Evolutionary conservation across 2,329 filamentous ascomycete species (phyloP).

Genomic region (Claviceps africana): DNA sequence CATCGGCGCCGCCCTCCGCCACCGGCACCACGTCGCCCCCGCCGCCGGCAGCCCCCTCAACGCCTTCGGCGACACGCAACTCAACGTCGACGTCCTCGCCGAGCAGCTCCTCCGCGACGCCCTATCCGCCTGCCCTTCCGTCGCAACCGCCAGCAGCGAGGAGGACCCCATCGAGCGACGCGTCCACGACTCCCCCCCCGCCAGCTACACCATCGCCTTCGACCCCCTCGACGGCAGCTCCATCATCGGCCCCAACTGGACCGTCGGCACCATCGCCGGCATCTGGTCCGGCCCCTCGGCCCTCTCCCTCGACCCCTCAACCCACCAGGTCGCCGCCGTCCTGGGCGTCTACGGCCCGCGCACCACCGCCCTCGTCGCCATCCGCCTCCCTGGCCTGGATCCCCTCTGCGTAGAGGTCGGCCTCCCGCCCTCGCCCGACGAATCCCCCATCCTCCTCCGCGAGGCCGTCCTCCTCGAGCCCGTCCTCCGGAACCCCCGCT

Average conservation of each 20-base stretch:
- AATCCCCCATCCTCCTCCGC: not conserved
- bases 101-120: constrained; percentile 33
- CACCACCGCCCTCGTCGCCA: constrained; percentile 40
- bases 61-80: constrained; percentile 44
- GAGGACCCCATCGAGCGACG: constrained; percentile 41
- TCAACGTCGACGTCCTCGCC: constrained; percentile 42
- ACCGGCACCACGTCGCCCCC: constrained; percentile 29
- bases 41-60: constrained; percentile 33
- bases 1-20: constrained; percentile 30
- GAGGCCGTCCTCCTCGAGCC: not conserved
- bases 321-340: constrained; percentile 33
- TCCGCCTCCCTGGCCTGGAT: constrained; percentile 28
- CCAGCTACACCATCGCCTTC: constrained; percentile 42
- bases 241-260: constrained; percentile 44
- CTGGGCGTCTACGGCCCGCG: constrained; percentile 41
- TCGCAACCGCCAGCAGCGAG: constrained; percentile 42
- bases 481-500: constrained; percentile 27
- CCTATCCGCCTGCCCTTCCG: constrained; percentile 28
- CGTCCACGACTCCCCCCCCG: constrained; percentile 5
- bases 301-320: constrained; percentile 23
- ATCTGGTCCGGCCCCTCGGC: constrained; percentile 40
- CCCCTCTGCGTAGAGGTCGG: constrained; percentile 38
- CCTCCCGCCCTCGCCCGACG: constrained; percentile 10
- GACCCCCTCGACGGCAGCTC: constrained; percentile 51
- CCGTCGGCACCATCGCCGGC: constrained; percentile 45